phyloP scores from a whole-genome alignment of 805 yeast genomes.

The Candida andamanensis region DNA sequence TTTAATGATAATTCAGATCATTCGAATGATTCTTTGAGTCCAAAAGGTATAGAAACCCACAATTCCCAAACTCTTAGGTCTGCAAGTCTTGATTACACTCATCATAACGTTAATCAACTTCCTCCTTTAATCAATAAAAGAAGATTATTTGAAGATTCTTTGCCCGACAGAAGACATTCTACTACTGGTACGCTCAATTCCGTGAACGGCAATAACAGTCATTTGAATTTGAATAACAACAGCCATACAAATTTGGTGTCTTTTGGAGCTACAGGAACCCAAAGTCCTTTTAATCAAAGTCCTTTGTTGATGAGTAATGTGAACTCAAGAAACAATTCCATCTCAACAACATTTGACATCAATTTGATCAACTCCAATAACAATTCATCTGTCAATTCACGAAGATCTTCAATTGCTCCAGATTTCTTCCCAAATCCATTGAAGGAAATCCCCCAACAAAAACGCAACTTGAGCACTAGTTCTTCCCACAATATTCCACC shows the following conservation, averaged over 20 bases:
- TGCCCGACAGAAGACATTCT: conserved; percentile 21
- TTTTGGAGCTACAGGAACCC: conserved; percentile 6
- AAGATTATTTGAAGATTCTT: conserved; percentile 23
- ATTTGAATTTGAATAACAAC: conserved; percentile 17
- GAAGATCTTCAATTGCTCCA: conserved; percentile 41
- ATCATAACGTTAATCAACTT: conserved; percentile 14
- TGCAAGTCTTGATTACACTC: conserved; percentile 21
- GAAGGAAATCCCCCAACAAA: conserved; percentile 18
- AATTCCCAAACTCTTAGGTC: conserved; percentile 15
- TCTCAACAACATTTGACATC: conserved; percentile 28
- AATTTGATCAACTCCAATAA: conserved; percentile 18
- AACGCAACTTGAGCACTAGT: conserved; percentile 25
- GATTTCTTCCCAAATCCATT: conserved; percentile 40
- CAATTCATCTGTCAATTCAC: conserved; percentile 23
- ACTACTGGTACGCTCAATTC: conserved; percentile 16
- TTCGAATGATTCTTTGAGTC: conserved; percentile 5
- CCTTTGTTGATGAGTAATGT: conserved; percentile 23
- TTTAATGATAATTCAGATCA: conserved; percentile 16
- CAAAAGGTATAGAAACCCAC: conserved; percentile 6
- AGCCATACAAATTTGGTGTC: conserved; percentile 7
- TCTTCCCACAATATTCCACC: conserved; percentile 13
- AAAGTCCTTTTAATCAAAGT: conserved; percentile 13
- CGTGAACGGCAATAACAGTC: conserved; percentile 1
- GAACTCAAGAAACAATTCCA: conserved; percentile 37
- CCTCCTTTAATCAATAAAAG: conserved; percentile 18